These are phyloP conservation scores for Phaeosphaeria sp. DNA, from an alignment of 2,329 filamentous ascomycete genomes.

Conservation along the genomic window DNA sequence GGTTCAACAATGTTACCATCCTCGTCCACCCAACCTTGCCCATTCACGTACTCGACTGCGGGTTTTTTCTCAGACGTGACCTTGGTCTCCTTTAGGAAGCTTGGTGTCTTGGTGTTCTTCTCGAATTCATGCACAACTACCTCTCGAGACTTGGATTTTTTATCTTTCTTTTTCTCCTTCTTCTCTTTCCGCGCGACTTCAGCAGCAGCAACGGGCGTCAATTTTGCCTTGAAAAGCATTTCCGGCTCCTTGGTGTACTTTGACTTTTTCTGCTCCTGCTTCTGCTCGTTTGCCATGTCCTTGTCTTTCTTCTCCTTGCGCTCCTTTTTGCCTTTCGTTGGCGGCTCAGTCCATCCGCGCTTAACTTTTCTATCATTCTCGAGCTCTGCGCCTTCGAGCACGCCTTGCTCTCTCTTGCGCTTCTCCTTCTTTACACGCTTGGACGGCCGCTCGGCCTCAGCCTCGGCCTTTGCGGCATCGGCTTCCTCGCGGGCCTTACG, in stretches of 20 bases:
- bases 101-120: slow-evolving; percentile 81
- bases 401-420: slow-evolving; percentile 57
- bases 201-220: slow-evolving; percentile 59
- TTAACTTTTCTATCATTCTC: slow-evolving; percentile 79
- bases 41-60: slow-evolving; percentile 76
- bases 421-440: slow-evolving; percentile 53
- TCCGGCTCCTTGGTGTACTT: slow-evolving; percentile 83
- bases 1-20: slow-evolving; percentile 76
- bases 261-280: slow-evolving; percentile 67
- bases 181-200: slow-evolving; percentile 50
- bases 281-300: slow-evolving; percentile 62
- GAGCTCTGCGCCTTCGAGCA: slow-evolving; percentile 74
- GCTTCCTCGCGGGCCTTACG: slow-evolving; percentile 48
- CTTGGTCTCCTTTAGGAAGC: slow-evolving; percentile 72
- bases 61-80: slow-evolving; percentile 53
- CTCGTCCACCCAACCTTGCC: slow-evolving; percentile 86
- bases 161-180: slow-evolving; percentile 63
- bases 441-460: slow-evolving; percentile 58
- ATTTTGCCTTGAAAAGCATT: slow-evolving; percentile 81
- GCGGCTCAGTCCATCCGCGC: slow-evolving; percentile 83
- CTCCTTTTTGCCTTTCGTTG: slow-evolving; percentile 53
- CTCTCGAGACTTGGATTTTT: slow-evolving; percentile 58
- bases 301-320: slow-evolving; percentile 58
- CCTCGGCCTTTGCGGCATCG: slow-evolving; percentile 43
- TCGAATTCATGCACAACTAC: slow-evolving; percentile 87